phyloP scores from a whole-genome alignment of 805 yeast genomes.

The Schizosaccharomyces pombe region DNA sequence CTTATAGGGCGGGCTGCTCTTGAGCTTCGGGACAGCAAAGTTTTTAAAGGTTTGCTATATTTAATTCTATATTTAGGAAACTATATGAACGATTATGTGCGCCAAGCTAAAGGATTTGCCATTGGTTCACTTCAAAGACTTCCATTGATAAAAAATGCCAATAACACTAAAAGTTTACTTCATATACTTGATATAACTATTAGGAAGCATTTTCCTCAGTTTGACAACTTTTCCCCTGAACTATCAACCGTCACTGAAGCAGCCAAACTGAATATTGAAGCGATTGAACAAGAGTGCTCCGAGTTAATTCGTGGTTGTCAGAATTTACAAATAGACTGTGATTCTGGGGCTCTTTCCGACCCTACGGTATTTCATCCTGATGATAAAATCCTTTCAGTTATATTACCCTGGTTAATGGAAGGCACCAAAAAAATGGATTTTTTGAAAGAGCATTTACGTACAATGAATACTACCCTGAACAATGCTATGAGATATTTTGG shows the following conservation, averaged over 20 bases:
- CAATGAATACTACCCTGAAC: slow-evolving; percentile 42
- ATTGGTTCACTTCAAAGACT: slow-evolving; percentile 72
- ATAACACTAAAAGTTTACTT: slow-evolving; percentile 66
- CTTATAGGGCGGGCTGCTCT: slow-evolving; percentile 51
- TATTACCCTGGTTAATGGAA: slow-evolving; percentile 43
- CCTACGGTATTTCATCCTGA: slow-evolving; percentile 57
- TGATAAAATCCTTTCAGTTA: slow-evolving; percentile 41
- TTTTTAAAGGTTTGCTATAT: slow-evolving; percentile 50
- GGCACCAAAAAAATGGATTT: slow-evolving; percentile 50
- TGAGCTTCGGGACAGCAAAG: slow-evolving; percentile 38
- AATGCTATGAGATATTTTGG: slow-evolving; percentile 65
- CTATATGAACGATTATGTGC: slow-evolving; percentile 81
- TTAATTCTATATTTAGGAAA: slow-evolving; percentile 82
- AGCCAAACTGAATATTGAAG: slow-evolving; percentile 45
- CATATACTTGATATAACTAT: slow-evolving; percentile 80
- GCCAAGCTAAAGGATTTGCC: slow-evolving; percentile 83
- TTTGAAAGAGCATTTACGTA: slow-evolving; percentile 36
- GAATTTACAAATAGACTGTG: slow-evolving; percentile 51
- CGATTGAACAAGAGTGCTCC: slow-evolving; percentile 46
- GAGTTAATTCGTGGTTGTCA: slow-evolving; percentile 36
- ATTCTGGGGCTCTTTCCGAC: slow-evolving; percentile 69
- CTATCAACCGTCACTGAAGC: slow-evolving; percentile 40
- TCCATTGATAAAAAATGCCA: slow-evolving; percentile 72
- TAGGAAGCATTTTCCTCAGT: slow-evolving; percentile 63
- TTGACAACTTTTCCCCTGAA: slow-evolving; percentile 40